Conservation (phyloP, 2,329 filamentous ascomycete genomes). For the Alternaria longipes region DNA sequence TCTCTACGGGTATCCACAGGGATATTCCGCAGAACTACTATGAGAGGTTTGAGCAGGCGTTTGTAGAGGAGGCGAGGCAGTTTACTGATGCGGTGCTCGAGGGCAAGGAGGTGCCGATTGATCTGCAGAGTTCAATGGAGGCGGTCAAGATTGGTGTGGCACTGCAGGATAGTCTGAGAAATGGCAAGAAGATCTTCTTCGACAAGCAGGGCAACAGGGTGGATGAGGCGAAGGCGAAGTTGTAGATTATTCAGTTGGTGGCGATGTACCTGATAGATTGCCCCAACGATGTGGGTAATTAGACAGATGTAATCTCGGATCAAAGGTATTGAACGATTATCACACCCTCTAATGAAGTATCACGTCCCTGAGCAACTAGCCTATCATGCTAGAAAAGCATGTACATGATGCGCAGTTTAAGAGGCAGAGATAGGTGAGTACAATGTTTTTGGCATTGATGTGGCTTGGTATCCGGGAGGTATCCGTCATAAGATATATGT, state of each 20-base stretch:
- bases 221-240: conserved; percentile 46
- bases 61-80: conserved; percentile 70
- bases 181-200: conserved; percentile 62
- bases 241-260: conserved; percentile 37
- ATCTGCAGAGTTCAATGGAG: conserved; percentile 65
- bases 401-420: no score
- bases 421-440: not conserved
- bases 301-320: not conserved
- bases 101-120: conserved; percentile 63
- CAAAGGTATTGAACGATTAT: not conserved
- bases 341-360: not conserved
- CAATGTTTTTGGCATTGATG: not conserved
- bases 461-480: not conserved
- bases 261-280: not conserved
- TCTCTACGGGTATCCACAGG: conserved; percentile 63
- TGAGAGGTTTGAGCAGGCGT: conserved; percentile 69
- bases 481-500: not conserved
- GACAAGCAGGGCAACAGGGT: conserved; percentile 62
- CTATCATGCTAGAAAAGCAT: not conserved
- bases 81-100: conserved; percentile 69
- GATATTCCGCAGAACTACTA: conserved; percentile 71
- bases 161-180: conserved; percentile 56
- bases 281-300: not conserved
- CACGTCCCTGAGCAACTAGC: not conserved
- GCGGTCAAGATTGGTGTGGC: conserved; percentile 68